phyloP scores from a whole-genome alignment of 805 yeast species.

The Pichia eremophila region DNA sequence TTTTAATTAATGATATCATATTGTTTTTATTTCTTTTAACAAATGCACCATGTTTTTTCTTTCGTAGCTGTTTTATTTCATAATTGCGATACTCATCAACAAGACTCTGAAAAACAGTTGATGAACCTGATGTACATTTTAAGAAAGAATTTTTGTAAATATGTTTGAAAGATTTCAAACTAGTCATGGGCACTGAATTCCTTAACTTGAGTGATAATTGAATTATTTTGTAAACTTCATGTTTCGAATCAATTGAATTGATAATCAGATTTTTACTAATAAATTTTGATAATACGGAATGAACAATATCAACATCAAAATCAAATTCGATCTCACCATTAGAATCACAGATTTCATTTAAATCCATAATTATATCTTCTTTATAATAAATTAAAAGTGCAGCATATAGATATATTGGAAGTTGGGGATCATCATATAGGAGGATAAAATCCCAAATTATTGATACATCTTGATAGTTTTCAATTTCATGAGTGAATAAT shows the following conservation, averaged over 20 bases:
- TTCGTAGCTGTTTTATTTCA: not conserved
- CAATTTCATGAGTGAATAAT: conserved; percentile 63
- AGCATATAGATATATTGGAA: conserved; percentile 53
- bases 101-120: conserved; percentile 12
- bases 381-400: conserved; percentile 41
- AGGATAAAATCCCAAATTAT: conserved; percentile 64
- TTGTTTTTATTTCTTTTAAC: not conserved
- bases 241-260: conserved; percentile 16
- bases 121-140: conserved; percentile 6
- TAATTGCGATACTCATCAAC: conserved; percentile 1
- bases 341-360: conserved; percentile 24
- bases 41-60: not conserved
- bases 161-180: conserved; percentile 1
- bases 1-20: not conserved
- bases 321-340: conserved; percentile 19
- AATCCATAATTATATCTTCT: conserved; percentile 30
- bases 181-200: conserved; percentile 5
- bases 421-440: conserved; percentile 43
- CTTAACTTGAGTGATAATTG: conserved; percentile 12
- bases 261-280: conserved; percentile 19
- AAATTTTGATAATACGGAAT: conserved; percentile 20
- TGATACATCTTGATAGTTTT: conserved; percentile 38
- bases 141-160: conserved; percentile 17
- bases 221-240: conserved; percentile 20
- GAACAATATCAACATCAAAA: conserved; percentile 17